A percentile compares a stretch with the other conserved stretches of the same genome.
These are phyloP conservation scores for Fusarium anguioides DNA, from an alignment of 2,329 filamentous ascomycete species.

Conservation along the genomic window DNA sequence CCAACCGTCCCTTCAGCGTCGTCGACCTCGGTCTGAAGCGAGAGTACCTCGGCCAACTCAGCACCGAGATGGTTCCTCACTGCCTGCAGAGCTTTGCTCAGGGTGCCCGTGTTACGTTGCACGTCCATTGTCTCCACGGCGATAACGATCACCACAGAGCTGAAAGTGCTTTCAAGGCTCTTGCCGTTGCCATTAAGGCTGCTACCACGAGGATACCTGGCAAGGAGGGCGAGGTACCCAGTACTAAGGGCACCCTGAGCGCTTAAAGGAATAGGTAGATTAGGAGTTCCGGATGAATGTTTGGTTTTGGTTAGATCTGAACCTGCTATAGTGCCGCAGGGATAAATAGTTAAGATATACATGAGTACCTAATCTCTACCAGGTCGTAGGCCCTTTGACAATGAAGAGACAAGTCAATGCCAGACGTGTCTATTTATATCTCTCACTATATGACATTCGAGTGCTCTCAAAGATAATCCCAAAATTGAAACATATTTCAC, in stretches of 20 bases:
- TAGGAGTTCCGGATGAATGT: slow-evolving; percentile 41
- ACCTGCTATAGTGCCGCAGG: slow-evolving; percentile 3
- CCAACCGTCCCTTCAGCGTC: slow-evolving; percentile 88
- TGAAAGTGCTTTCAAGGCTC: slow-evolving; percentile 96
- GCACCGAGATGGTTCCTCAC: slow-evolving; percentile 97
- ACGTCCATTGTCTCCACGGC: slow-evolving; percentile 91
- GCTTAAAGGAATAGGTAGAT: slow-evolving; percentile 53
- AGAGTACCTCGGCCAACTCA: slow-evolving; percentile 93
- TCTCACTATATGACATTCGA: background rate
- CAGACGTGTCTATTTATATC: too few species aligned
- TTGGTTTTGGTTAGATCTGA: slow-evolving; percentile 23
- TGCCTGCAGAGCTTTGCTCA: slow-evolving; percentile 95
- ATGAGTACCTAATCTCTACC: background rate
- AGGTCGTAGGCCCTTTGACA: background rate
- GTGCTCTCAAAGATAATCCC: background rate
- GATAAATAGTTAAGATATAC: background rate
- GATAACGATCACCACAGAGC: slow-evolving; percentile 96
- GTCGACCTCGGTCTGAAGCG: slow-evolving; percentile 85
- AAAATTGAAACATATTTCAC: background rate
- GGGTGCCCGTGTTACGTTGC: slow-evolving; percentile 88
- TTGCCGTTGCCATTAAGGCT: slow-evolving; percentile 84
- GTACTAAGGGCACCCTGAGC: slow-evolving; percentile 91
- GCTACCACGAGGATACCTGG: slow-evolving; percentile 81
- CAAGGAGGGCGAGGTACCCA: slow-evolving; percentile 91
- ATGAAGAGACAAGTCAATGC: background rate